Percentiles rank a stretch among this genome's conserved stretches.
Evolutionary conservation across 495 filamentous ascomycete species (phyloP).

Genomic region (Lentithecium fluviatile): DNA sequence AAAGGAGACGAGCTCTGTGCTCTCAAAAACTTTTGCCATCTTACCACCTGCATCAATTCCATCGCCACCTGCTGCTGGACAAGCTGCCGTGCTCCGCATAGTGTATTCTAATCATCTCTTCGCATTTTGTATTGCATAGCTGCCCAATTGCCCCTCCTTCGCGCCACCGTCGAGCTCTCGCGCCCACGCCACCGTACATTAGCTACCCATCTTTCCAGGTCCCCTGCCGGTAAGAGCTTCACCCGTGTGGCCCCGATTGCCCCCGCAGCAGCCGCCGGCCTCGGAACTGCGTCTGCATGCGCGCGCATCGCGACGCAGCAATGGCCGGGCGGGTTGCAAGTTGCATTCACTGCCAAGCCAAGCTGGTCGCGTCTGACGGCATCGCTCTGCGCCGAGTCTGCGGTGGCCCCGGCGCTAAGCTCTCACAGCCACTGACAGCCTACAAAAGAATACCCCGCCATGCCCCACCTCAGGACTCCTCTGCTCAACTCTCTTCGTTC

Average conservation of each 20-base stretch:
- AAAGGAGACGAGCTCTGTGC: slow-evolving; percentile 2
- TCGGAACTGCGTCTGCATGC: slow-evolving; percentile 25
- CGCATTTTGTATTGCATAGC: slow-evolving; percentile 34
- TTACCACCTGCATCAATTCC: slow-evolving; percentile 12
- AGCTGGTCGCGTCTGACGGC: slow-evolving; percentile 17
- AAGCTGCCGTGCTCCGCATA: background rate
- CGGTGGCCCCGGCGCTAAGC: slow-evolving; percentile 3
- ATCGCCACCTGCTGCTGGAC: slow-evolving; percentile 8
- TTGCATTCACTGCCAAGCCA: slow-evolving; percentile 4
- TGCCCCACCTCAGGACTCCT: slow-evolving; percentile 34
- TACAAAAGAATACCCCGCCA: slow-evolving; percentile 16
- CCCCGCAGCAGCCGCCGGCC: slow-evolving; percentile 20
- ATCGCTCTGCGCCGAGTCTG: slow-evolving; percentile 24
- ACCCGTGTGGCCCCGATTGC: slow-evolving; percentile 1
- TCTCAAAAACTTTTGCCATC: slow-evolving; percentile 10
- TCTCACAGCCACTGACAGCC: slow-evolving; percentile 3
- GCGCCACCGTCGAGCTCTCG: background rate
- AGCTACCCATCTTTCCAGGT: slow-evolving; percentile 1
- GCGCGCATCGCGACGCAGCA: background rate
- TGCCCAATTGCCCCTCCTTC: slow-evolving; percentile 17
- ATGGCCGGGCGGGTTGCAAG: background rate
- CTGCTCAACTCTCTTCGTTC: slow-evolving; percentile 27
- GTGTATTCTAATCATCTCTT: slow-evolving; percentile 28
- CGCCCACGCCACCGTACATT: slow-evolving; percentile 19
- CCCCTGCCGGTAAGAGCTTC: slow-evolving; percentile 11